Evolutionary conservation across 495 filamentous ascomycete genomes (phyloP), one percentile per base, ranked within the genome.

Genomic region (Cercophora sp.): DNA sequence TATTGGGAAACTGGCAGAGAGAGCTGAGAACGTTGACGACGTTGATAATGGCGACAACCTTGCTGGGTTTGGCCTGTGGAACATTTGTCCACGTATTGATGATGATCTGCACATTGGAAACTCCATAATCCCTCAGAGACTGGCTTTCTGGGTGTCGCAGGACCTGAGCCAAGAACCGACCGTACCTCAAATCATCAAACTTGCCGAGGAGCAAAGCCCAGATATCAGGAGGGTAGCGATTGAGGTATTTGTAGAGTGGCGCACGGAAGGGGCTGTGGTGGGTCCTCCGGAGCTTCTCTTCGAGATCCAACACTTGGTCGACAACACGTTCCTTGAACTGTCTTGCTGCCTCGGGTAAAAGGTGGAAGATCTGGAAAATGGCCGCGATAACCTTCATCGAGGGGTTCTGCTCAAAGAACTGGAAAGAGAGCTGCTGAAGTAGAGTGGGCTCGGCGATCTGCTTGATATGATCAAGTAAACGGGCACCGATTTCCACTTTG

Each of bases 301-400:
- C 93, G 0, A 99, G 79, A 29, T 92, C 87, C 54, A 97, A 71
- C 13, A 95, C 90, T 39, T 86, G 90, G 59, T 93, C 85, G 48
- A 97, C 85, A 16, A 97, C 80, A 26, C 85, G 79, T 39, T 90
- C 87, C 72, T 97, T 90, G 67, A 97, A 99, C 9, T 86, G 80
- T 34, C 88, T 87, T 10, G 93, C 93, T 8, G 90, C 88, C 0
- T 89, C 78, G 0, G 93, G 93, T 1, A 99, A 73, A 6, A 97
- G 81, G 62, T 99, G 91, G 69, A 97, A 99, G 45, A 97, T 91
- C 60, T 96, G 91, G 62, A 99, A 86, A 18, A 96, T 92, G 0
- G 91, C 87, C 3, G 89, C 85, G 44, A 97, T 87, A 35, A 97
- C 86, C 65, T 91, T 92, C 84, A 97, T 94, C 39, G 87, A 82